Evolutionary conservation across 306 rosid species (phyloP).

Genomic region (Quillaja saponaria): DNA sequence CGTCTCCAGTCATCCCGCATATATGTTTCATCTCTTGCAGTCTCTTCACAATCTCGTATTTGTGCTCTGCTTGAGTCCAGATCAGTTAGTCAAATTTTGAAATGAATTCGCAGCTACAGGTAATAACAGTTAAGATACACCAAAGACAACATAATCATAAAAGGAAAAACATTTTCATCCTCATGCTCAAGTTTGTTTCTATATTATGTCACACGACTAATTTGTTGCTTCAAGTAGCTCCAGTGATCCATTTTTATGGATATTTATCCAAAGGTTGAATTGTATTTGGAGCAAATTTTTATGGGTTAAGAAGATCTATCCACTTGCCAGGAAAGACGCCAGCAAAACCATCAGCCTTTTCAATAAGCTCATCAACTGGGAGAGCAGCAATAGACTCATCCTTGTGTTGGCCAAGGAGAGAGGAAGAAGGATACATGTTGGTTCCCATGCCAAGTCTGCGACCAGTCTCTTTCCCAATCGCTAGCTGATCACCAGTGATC

Average conservation of each 20-base stretch:
- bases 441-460: constrained; percentile 98
- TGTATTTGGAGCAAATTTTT: neutral
- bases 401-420: constrained; percentile 80
- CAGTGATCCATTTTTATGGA: no score
- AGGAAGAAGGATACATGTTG: constrained; percentile 95
- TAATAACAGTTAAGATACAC: neutral
- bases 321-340: constrained; percentile 85
- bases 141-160: neutral
- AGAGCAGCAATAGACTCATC: constrained; percentile 54
- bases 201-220: no score
- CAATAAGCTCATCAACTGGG: constrained; percentile 85
- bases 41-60: constrained; percentile 84
- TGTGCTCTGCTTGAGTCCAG: constrained; percentile 59
- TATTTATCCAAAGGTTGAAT: no score
- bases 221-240: no score
- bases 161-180: neutral
- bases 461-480: constrained; percentile 89
- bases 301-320: no score
- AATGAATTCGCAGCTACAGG: neutral
- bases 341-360: constrained; percentile 94
- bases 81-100: constrained; percentile 7
- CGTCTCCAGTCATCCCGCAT: constrained; percentile 96
- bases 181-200: neutral
- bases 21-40: constrained; percentile 80
- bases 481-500: constrained; percentile 93